phyloP scores from a whole-genome alignment of 106 monocot species.

The Xerophyta viscosa region DNA sequence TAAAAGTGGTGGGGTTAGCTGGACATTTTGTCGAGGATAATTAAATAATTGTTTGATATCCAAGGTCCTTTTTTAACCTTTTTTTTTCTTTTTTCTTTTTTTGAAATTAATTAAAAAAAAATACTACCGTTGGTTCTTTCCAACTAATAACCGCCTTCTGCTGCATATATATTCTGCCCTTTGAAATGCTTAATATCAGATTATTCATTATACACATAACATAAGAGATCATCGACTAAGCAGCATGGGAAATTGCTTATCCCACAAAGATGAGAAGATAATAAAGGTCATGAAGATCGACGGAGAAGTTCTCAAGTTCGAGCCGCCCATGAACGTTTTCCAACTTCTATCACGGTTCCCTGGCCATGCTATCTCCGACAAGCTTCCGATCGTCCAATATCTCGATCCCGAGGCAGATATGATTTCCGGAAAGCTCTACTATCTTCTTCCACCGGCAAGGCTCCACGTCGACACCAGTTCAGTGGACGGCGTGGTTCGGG shows the following conservation, averaged over 20 bases:
- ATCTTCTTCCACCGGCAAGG: conserved; percentile 10
- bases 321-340: conserved; percentile 9
- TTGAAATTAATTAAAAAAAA: no score
- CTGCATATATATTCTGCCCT: no score
- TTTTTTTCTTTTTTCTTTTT: no score
- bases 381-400: not conserved
- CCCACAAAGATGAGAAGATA: conserved; percentile 16
- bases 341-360: conserved; percentile 13
- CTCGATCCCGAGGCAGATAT: conserved; percentile 1
- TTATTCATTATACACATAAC: no score
- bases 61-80: no score
- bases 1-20: no score
- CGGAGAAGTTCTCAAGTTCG: conserved; percentile 12
- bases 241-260: conserved; percentile 65
- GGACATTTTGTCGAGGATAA: no score
- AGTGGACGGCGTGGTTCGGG: conserved; percentile 9
- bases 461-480: not conserved
- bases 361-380: conserved; percentile 11
- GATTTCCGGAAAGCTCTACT: conserved; percentile 7
- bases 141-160: no score
- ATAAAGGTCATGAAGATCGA: conserved; percentile 22
- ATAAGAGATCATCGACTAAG: no score
- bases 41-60: no score
- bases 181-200: no score
- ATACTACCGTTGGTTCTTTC: no score